Evolutionary conservation across 768 basidiomycete species (phyloP).

Genomic region (Lactifluus subvellereus): DNA sequence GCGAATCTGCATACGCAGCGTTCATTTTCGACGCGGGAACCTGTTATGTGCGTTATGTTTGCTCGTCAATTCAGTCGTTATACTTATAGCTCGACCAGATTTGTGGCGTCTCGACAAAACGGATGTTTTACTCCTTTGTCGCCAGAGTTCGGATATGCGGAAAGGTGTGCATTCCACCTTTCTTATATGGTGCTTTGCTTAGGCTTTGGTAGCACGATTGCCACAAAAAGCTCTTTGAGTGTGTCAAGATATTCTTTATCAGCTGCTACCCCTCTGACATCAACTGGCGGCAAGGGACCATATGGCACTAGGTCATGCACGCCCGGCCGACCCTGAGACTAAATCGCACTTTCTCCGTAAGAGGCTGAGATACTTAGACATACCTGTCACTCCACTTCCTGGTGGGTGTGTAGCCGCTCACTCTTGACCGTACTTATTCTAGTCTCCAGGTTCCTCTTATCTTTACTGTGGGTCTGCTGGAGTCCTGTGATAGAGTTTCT

Average conservation of each 20-base stretch:
- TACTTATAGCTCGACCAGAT: background rate
- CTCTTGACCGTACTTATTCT: background rate
- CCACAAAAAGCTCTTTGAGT: constrained; percentile 2
- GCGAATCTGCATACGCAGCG: constrained; percentile 57
- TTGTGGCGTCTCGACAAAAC: constrained; percentile 36
- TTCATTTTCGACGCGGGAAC: constrained; percentile 53
- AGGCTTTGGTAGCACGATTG: constrained; percentile 9
- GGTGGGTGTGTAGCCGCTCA: background rate
- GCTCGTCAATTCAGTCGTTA: background rate
- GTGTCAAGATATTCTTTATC: background rate
- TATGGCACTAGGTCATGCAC: background rate
- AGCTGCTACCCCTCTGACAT: background rate
- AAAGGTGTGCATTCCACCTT: constrained; percentile 1
- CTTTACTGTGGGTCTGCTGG: background rate
- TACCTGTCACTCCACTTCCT: background rate
- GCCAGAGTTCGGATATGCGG: constrained; percentile 15
- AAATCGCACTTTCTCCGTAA: background rate
- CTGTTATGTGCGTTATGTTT: constrained; percentile 44
- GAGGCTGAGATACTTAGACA: constrained; percentile 7
- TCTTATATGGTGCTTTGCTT: background rate
- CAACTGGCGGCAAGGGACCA: background rate
- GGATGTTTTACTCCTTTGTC: constrained; percentile 17
- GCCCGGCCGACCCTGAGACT: background rate
- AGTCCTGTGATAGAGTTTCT: background rate
- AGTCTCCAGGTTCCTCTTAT: background rate